Evolutionary conservation across 148 eudicot genomes (phyloP).

Genomic region (Rhododendron williamsianum): DNA sequence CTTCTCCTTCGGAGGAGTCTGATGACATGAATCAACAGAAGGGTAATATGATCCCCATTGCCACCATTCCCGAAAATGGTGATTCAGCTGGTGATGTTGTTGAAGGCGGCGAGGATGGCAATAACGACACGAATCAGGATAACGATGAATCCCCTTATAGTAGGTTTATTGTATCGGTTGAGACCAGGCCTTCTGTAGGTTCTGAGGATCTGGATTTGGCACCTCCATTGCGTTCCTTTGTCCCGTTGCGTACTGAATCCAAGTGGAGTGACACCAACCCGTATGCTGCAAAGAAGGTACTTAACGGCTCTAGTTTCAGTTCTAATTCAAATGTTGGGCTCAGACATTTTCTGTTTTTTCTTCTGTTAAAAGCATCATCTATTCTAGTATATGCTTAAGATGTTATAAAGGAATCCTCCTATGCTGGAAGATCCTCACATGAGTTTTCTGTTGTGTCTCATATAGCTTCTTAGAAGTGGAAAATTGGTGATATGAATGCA

Average conservation of each 20-base stretch:
- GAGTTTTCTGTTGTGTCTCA: not conserved
- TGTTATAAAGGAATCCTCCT: not conserved
- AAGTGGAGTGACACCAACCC: conserved; percentile 79
- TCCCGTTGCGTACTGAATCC: conserved; percentile 41
- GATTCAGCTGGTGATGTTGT: conserved; percentile 16
- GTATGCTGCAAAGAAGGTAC: conserved; percentile 73
- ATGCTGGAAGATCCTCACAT: not conserved
- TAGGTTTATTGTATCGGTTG: conserved; percentile 20
- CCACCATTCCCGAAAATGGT: conserved; percentile 19
- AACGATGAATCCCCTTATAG: conserved; percentile 63
- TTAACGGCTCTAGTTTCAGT: conserved; percentile 12
- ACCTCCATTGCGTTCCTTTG: conserved; percentile 36
- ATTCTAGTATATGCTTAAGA: not conserved
- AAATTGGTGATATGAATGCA: not conserved
- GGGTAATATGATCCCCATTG: not conserved
- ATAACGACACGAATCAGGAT: conserved; percentile 27
- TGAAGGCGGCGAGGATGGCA: conserved; percentile 9
- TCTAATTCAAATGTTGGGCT: not conserved
- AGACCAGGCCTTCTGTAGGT: conserved; percentile 15
- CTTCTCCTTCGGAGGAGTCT: conserved; percentile 18
- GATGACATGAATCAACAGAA: conserved; percentile 12
- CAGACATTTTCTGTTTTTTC: not conserved
- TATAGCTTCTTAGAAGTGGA: not conserved
- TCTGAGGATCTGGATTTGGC: conserved; percentile 32
- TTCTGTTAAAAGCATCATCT: not conserved